Base-by-base conservation (phyloP, 495 filamentous ascomycete genomes). In the Annulohypoxylon nitens region DNA sequence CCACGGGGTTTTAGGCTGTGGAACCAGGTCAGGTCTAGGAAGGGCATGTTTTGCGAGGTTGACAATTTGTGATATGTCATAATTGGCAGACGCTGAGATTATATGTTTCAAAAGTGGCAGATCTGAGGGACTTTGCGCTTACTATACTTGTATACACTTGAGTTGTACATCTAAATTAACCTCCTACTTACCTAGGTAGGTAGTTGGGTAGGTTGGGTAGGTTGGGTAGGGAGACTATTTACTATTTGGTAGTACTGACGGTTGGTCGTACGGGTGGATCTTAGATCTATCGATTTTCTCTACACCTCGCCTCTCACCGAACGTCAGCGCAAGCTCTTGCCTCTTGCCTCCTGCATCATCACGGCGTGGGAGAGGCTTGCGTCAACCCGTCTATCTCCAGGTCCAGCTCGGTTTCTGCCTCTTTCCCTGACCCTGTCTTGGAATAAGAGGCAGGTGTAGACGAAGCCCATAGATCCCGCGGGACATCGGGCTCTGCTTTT, bases 401-500 rank as follows among this genome's bases (percentile, higher is more conserved):
- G 1, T 43, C 11, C 4, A 43, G 39, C 39, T n/a, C 4, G 2
- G 11, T 39, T 10, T 39, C 36, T 2, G 11, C 11, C 36, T 12
- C 36, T 12, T 2, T 12, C 36, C 11, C 36, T 12, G 36, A 9
- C 9, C 2, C 36, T 47, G 43, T 47, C 43, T 47, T 2, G 8
- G 43, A 20, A 20, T n/a, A 20, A 47, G 16, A 16, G 39, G 39
- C 39, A 47, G 16, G 43, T 8, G 43, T 18, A 47, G 43, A n/a
- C 41, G 14, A n/a, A 45, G 41, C 11, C 12, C 3, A 2, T 5
- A 14, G 14, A 5, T 6, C 14, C 14, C 41, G 41, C 14, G 41
- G 43, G 18, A 14, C 20, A 10, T 73, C 58, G 25, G 37, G 63
- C 20, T 33, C 53, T 8, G n/a, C 37, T 59, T 59, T 77, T 75